Conservation (phyloP, 1,284 basidiomycete species). For the Ceratobasidium sp. region DNA sequence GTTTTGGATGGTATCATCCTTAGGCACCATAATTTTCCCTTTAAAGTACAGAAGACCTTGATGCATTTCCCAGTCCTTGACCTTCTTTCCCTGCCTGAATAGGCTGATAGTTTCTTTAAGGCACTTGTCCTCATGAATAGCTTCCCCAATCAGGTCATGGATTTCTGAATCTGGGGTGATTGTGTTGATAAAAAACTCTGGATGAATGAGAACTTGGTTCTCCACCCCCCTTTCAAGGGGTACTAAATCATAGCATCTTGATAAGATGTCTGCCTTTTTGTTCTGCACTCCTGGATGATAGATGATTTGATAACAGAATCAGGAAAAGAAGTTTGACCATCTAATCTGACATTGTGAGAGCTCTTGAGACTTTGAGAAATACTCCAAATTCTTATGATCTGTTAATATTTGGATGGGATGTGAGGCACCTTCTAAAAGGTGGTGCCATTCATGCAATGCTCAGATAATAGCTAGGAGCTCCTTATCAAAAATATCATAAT, state of each 20-base stretch:
- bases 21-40: too few species aligned
- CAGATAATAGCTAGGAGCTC: neutral
- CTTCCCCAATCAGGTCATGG: neutral
- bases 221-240: conserved; percentile 10
- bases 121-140: too few species aligned
- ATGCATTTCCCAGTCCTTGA: too few species aligned
- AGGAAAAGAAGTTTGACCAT: conserved; percentile 17
- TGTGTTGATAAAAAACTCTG: neutral
- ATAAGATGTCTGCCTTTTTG: conserved; percentile 2
- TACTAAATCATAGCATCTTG: conserved; percentile 40
- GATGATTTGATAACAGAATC: conserved; percentile 14
- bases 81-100: too few species aligned
- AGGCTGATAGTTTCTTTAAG: too few species aligned
- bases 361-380: neutral
- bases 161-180: neutral
- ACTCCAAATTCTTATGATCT: conserved; percentile 14
- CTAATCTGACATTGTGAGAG: conserved; percentile 28
- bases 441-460: neutral
- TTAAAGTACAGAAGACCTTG: too few species aligned
- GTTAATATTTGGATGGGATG: neutral
- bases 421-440: neutral
- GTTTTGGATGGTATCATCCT: too few species aligned
- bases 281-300: conserved; percentile 22
- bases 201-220: neutral
- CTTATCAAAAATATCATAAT: conserved; percentile 18